Conservation (phyloP, 495 filamentous ascomycete genomes). For the Aspergillus panamensis region DNA sequence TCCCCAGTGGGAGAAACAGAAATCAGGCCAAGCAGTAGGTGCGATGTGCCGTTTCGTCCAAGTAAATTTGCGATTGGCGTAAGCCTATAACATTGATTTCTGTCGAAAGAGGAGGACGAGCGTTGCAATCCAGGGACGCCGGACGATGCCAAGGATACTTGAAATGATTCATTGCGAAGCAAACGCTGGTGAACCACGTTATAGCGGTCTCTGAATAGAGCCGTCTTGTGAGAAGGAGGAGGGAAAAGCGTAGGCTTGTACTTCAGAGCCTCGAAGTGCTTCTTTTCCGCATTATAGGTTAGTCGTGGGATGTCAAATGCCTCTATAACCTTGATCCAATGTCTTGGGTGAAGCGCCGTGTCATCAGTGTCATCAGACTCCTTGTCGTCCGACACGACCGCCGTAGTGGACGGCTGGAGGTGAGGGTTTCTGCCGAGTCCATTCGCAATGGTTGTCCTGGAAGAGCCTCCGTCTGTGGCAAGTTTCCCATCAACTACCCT, state of each 20-base stretch:
- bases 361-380: slow-evolving; percentile 59
- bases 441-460: slow-evolving; percentile 15
- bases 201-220: slow-evolving; percentile 83
- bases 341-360: slow-evolving; percentile 56
- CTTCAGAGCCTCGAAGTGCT: slow-evolving; percentile 76
- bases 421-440: slow-evolving; percentile 15
- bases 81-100: slow-evolving; percentile 73
- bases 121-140: slow-evolving; percentile 46
- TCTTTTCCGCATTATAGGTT: slow-evolving; percentile 80
- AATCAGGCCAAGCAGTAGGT: slow-evolving; percentile 84
- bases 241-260: slow-evolving; percentile 76
- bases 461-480: slow-evolving; percentile 21
- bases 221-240: slow-evolving; percentile 72
- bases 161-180: slow-evolving; percentile 89
- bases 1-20: slow-evolving; percentile 77
- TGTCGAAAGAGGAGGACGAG: slow-evolving; percentile 50
- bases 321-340: slow-evolving; percentile 72
- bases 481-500: slow-evolving; percentile 48
- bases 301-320: slow-evolving; percentile 86
- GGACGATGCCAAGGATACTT: slow-evolving; percentile 60
- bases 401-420: slow-evolving; percentile 18
- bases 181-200: slow-evolving; percentile 87
- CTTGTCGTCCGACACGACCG: slow-evolving; percentile 42
- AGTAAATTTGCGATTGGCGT: slow-evolving; percentile 92
- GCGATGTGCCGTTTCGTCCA: slow-evolving; percentile 76